Base-by-base conservation (phyloP, 331 rosid genomes). In the Rhamnella rubrinervis region DNA sequence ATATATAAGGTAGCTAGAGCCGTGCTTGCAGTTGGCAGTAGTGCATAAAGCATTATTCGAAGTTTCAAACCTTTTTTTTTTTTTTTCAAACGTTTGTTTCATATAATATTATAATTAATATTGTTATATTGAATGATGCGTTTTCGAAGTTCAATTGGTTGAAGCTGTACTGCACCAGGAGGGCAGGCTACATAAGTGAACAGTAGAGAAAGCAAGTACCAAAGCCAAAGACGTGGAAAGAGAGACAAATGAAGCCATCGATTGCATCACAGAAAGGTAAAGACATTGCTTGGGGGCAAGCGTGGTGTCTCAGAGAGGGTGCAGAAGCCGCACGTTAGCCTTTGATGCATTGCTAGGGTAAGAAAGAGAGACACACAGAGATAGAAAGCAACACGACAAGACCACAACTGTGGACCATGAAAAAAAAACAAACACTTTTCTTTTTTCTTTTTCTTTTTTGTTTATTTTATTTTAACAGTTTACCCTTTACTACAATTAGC, bases 261-360 rank as follows among this genome's bases (percentile, higher is more conserved):
- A 82, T 82, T 75, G 76, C 81, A 82, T 71, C 80, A 78, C 49
- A 68, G 76, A 78, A 82, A 78, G 70, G 65, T 71, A 72, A 75
- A 71, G 74, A 69, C 58, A 25, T 75, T 60, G 75, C 41, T 56
- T 70, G 70, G 62, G 60, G 62, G 61, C 57, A 61, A 67, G 79
- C 74, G 79, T 75, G 74, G 74, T 68, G 72, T 28, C 51, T 31
- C 85, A 74, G 80, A 81, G 35, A 40, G 19, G 53, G 11, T 39
- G 75, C 81, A 83, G 78, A 77, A 70, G 10, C 71, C 71, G 68
- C 81, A 71, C 72, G 64, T 66, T 71, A 65, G 59, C 71, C 28
- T 55, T 57, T 46, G 23, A 53, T 53, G 58, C 19, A 53, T 6
- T 53, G 41, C 47, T 12, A 18, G 41, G 18, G 41, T 38, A 26